Evolutionary conservation across 805 yeast species (phyloP).

Genomic region (Limtongia smithiae): DNA sequence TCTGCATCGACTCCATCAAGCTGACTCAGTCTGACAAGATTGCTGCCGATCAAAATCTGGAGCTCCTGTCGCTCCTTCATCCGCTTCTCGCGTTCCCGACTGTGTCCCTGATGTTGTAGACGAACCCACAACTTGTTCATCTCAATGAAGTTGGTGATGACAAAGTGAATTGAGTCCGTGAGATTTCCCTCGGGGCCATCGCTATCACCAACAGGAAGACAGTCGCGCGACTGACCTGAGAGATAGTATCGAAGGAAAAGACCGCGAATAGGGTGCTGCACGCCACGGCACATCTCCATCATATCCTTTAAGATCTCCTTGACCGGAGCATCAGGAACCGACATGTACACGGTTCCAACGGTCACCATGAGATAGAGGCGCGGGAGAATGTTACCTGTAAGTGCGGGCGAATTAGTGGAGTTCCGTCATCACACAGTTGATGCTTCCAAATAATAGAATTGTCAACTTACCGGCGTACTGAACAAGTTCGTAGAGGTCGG

Average conservation of each 20-base stretch:
- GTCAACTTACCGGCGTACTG: slow-evolving; percentile 69
- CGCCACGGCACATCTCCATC: slow-evolving; percentile 97
- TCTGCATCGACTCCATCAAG: slow-evolving; percentile 62
- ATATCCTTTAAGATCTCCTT: slow-evolving; percentile 88
- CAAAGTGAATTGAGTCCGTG: slow-evolving; percentile 69
- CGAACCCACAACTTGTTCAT: slow-evolving; percentile 99
- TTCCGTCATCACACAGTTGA: no score
- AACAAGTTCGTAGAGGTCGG: slow-evolving; percentile 89
- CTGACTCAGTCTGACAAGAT: slow-evolving; percentile 83
- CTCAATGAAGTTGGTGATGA: slow-evolving; percentile 84
- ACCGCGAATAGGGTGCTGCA: slow-evolving; percentile 92
- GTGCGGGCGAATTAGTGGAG: no score
- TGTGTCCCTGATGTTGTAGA: slow-evolving; percentile 91
- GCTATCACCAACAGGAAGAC: slow-evolving; percentile 45
- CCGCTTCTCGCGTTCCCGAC: slow-evolving; percentile 72
- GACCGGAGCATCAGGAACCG: slow-evolving; percentile 70
- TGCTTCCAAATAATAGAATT: no score
- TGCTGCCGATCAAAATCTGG: slow-evolving; percentile 88
- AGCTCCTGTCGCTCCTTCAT: slow-evolving; percentile 79
- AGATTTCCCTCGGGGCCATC: slow-evolving; percentile 41
- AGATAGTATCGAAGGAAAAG: slow-evolving; percentile 84
- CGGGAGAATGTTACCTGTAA: slow-evolving; percentile 75
- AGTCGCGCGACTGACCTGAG: slow-evolving; percentile 74
- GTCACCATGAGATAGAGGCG: slow-evolving; percentile 91
- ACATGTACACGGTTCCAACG: slow-evolving; percentile 86